phyloP scores from a whole-genome alignment of 2,329 filamentous ascomycete species.

The Xylaria sp. region DNA sequence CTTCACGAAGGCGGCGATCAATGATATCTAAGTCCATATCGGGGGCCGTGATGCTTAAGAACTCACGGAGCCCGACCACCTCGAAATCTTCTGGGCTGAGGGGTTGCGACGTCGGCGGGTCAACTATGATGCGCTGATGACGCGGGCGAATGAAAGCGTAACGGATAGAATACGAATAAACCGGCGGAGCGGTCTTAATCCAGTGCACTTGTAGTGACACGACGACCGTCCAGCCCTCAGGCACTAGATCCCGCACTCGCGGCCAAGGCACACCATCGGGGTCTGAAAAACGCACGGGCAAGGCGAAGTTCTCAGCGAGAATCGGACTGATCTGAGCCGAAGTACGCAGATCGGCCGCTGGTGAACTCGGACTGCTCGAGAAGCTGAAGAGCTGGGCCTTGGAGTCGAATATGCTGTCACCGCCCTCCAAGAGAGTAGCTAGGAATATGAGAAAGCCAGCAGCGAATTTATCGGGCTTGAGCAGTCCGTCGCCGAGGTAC shows the following conservation, averaged over 20 bases:
- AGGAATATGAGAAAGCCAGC: slow-evolving; percentile 31
- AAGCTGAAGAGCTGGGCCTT: slow-evolving; percentile 31
- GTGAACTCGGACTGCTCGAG: slow-evolving; percentile 27
- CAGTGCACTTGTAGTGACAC: slow-evolving; percentile 14
- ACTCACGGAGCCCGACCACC: neutral
- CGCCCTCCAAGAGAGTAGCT: slow-evolving; percentile 11
- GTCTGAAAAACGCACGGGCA: neutral
- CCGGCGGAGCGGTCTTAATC: too few species aligned
- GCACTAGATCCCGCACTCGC: slow-evolving; percentile 26
- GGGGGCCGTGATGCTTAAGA: neutral
- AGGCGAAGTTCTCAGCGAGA: slow-evolving; percentile 23
- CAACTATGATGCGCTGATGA: slow-evolving; percentile 6
- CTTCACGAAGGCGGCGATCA: neutral
- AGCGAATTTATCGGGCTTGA: slow-evolving; percentile 33
- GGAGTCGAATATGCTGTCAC: slow-evolving; percentile 4
- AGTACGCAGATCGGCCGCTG: slow-evolving; percentile 7
- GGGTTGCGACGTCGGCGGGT: neutral
- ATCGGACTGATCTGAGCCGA: slow-evolving; percentile 28
- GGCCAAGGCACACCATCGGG: neutral
- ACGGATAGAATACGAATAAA: slow-evolving; percentile 11
- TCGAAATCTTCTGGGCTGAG: neutral
- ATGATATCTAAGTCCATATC: neutral
- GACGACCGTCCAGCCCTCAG: slow-evolving; percentile 26
- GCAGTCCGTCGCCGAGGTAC: slow-evolving; percentile 30
- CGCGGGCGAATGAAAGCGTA: slow-evolving; percentile 32